phyloP scores from a whole-genome alignment of 345 rosid species.

The Diplotaxis tenuifolia region DNA sequence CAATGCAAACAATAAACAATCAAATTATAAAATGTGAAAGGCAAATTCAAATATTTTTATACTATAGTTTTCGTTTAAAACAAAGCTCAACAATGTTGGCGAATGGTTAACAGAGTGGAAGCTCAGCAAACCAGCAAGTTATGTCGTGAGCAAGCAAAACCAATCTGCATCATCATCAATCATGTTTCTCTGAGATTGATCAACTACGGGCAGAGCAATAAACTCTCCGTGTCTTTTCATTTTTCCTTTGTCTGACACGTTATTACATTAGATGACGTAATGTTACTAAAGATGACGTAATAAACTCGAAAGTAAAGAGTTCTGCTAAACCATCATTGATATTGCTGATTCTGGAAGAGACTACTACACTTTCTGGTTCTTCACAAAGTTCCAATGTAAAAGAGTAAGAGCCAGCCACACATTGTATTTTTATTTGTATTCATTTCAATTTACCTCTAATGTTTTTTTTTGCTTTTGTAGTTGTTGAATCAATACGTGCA shows the following conservation, averaged over 20 bases:
- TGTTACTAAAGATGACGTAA: neutral
- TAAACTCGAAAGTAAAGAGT: neutral
- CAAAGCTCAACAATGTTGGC: neutral
- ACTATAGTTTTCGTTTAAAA: neutral
- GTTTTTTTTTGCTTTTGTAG: conserved; percentile 39
- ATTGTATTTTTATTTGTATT: no score
- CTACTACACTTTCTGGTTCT: conserved; percentile 95
- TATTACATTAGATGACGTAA: neutral
- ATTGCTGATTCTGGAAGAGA: conserved; percentile 95
- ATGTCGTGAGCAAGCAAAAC: no score
- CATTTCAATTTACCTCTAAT: no score
- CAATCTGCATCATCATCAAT: no score
- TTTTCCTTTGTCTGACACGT: neutral
- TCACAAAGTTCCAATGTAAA: conserved; percentile 63
- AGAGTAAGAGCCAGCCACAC: conserved; percentile 44
- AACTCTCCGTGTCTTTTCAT: neutral
- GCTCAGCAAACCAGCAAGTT: neutral
- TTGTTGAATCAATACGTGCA: conserved; percentile 64
- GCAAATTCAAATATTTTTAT: neutral
- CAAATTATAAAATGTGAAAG: neutral
- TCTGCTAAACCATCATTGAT: conserved; percentile 56
- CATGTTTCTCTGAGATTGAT: neutral
- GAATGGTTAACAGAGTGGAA: neutral
- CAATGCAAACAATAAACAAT: neutral
- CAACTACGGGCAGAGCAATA: no score